Conservation (phyloP, 768 basidiomycete species). For the Amanita rubescens region DNA sequence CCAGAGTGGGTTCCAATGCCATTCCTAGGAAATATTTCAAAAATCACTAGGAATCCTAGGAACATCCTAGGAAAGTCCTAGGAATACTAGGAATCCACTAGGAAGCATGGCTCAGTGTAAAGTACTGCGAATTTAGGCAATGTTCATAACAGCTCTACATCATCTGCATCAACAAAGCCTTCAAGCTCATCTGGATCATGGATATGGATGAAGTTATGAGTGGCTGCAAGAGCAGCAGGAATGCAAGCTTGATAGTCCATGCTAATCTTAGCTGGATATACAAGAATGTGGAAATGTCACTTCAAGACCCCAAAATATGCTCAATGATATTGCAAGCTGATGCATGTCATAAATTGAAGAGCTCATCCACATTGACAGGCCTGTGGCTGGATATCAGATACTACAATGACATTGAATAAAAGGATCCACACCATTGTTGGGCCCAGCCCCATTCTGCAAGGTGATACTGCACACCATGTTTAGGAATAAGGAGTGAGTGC, state of each 20-base stretch:
- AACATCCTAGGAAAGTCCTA: too few relatives aligned
- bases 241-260: conserved; percentile 17
- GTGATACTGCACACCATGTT: too few relatives aligned
- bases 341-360: conserved; percentile 36
- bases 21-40: too few relatives aligned
- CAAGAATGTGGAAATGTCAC: conserved; percentile 14
- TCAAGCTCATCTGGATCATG: too few relatives aligned
- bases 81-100: too few relatives aligned
- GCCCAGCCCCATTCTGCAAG: conserved; percentile 25
- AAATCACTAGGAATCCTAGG: too few relatives aligned
- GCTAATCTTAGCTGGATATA: conserved; percentile 13
- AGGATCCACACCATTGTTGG: conserved; percentile 7
- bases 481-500: conserved; percentile 30
- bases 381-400: conserved; percentile 15
- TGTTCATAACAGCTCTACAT: too few relatives aligned
- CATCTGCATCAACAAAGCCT: too few relatives aligned
- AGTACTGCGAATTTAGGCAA: too few relatives aligned
- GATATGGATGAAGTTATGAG: conserved; percentile 26
- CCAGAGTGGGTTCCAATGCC: too few relatives aligned
- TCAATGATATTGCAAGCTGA: conserved; percentile 31
- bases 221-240: conserved; percentile 14
- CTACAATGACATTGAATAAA: conserved; percentile 6
- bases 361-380: conserved; percentile 28
- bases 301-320: conserved; percentile 32
- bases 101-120: too few relatives aligned